Evolutionary conservation across 176 grass and related monocot genomes (phyloP).

Genomic region (Bonia amplexicaulis): DNA sequence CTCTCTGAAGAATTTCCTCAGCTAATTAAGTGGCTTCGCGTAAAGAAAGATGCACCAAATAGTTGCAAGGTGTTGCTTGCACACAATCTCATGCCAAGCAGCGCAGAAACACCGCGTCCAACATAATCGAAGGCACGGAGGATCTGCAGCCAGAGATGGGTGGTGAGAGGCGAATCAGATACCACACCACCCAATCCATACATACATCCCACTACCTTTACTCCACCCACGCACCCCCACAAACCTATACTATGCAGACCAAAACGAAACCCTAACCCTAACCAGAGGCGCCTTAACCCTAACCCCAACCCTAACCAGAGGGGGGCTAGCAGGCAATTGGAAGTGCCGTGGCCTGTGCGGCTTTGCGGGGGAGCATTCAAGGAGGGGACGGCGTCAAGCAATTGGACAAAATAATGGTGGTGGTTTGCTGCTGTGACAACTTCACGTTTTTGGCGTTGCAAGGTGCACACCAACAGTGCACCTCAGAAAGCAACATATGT

Average conservation of each 20-base stretch:
- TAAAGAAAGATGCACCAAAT: background rate
- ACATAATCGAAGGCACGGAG: background rate
- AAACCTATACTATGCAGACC: background rate
- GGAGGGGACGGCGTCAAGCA: constrained; percentile 9
- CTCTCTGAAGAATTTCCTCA: background rate
- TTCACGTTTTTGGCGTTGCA: background rate
- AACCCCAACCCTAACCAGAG: constrained; percentile 10
- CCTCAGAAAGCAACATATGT: background rate
- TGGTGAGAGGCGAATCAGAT: constrained; percentile 58
- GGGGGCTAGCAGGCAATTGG: background rate
- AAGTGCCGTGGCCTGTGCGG: constrained; percentile 6
- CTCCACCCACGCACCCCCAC: constrained; percentile 16
- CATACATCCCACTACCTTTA: constrained; percentile 36
- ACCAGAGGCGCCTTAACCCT: constrained; percentile 26
- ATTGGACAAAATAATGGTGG: constrained; percentile 41
- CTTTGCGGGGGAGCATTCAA: constrained; percentile 15
- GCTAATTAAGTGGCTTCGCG: background rate
- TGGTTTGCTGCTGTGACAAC: constrained; percentile 9
- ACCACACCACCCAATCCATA: constrained; percentile 50
- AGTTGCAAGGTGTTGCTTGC: background rate
- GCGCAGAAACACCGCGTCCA: fast-evolving
- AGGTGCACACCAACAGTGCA: background rate
- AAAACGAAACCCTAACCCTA: constrained; percentile 64
- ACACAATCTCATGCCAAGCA: background rate
- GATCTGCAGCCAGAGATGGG: constrained; percentile 15